Base-by-base conservation (phyloP, 2,329 filamentous ascomycete species). In the Geoglossum cookeanum region DNA sequence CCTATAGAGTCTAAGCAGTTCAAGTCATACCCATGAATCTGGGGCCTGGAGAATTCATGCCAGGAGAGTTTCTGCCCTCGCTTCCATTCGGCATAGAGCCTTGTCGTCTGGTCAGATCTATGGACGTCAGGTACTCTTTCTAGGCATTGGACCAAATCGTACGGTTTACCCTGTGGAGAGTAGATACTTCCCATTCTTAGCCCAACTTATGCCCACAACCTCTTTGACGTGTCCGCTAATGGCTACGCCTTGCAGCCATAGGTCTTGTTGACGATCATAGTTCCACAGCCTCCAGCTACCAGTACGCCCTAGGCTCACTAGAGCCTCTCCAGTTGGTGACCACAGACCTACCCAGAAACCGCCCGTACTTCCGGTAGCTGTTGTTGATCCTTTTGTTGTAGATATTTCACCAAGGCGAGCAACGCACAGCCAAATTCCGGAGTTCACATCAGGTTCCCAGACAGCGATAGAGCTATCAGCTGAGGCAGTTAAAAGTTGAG, bases 1-100 rank as follows among this genome's bases (percentile, higher is more conserved):
- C 80, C 82, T 4, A 96, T 74, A 0, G 82, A 78, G 65, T 89
- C 85, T 61, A 97, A 83, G 68, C 92, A 97, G 73, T 97, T 98
- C 57, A 98, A 77, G 68, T 98, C 91, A 68, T 98, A 98, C 42
- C 92, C 92, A 68, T 98, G 92, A 62, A 98, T 98, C 68, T 98
- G 92, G 3, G 92, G 92, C 55, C 92, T 78, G 0, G 90, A 85
- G 74, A 97, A 89, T 68, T 98, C 92, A 69, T 97, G 91, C 92
- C 92, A 98, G 9, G 87, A 88, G 45, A 61, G 57, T 11, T 63
- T 65, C 2, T 66, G 64, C 1, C 68, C 69, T 33, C 74, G 73
- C 59, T 76, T 78, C 92, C 91, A 97, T 64, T 82, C 74, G 0
- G 87, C 84, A 68, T 91, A 87, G 22, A 97, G 75, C 54, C 92